Conservation (phyloP, 2,329 filamentous ascomycete species). For the Dendrostoma leiphaemia region DNA sequence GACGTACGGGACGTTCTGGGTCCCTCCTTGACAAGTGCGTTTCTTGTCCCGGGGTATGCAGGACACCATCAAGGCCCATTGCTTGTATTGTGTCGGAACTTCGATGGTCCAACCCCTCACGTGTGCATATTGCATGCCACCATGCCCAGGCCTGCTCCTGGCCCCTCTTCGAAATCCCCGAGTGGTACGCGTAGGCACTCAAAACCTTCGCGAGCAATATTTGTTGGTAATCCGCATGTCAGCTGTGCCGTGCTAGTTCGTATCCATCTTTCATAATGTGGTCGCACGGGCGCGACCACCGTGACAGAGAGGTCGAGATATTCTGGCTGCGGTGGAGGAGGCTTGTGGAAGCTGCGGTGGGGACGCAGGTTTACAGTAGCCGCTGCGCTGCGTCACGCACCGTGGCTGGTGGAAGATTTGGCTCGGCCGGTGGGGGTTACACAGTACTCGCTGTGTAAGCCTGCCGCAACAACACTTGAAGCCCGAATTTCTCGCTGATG, state of each 20-base stretch:
- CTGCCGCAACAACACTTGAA: neutral
- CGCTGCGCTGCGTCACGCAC: too few species aligned
- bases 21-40: neutral
- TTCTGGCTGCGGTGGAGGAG: neutral
- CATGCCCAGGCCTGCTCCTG: neutral
- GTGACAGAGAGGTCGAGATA: too few species aligned
- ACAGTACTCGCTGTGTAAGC: neutral
- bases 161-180: neutral
- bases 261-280: neutral
- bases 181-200: neutral
- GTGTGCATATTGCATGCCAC: neutral
- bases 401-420: slow-evolving; percentile 4
- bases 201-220: neutral
- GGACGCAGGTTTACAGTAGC: neutral
- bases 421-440: neutral
- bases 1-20: neutral
- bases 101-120: neutral
- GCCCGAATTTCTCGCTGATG: too few species aligned
- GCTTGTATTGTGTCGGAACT: neutral
- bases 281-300: neutral
- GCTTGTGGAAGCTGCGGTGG: neutral
- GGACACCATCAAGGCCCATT: neutral
- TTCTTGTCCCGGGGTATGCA: too few species aligned
- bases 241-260: neutral
- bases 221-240: neutral